phyloP scores from a whole-genome alignment of 257 asterid genomes.

The Solanum piurae region DNA sequence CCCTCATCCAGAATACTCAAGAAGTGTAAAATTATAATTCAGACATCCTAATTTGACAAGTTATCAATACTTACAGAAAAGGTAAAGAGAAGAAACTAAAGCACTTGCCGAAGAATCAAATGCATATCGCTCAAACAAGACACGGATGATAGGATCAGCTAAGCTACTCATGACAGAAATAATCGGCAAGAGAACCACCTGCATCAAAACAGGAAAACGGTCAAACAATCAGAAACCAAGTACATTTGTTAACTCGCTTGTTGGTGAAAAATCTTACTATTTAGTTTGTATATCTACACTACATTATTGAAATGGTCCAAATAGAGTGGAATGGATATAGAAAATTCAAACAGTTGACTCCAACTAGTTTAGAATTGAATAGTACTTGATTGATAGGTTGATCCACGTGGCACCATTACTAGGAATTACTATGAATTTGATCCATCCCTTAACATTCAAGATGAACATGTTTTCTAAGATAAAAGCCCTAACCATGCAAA shows the following conservation, averaged over 20 bases:
- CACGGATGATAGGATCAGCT: slow-evolving; percentile 26
- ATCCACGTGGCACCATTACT: neutral
- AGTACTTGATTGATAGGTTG: neutral
- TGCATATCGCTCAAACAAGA: slow-evolving; percentile 29
- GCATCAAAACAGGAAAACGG: neutral
- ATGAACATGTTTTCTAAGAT: neutral
- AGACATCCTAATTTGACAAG: neutral
- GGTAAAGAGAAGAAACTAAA: slow-evolving; percentile 30
- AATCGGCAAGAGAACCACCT: slow-evolving; percentile 37
- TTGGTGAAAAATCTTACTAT: neutral
- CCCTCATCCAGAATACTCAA: neutral
- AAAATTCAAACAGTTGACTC: neutral
- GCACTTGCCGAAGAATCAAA: slow-evolving; percentile 41
- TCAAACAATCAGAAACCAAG: neutral
- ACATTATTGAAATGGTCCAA: neutral
- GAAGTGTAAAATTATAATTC: neutral
- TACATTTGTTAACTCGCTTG: neutral
- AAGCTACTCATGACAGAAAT: slow-evolving; percentile 21
- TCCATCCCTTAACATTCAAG: neutral
- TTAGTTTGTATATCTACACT: neutral
- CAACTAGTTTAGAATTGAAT: neutral
- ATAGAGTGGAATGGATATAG: neutral
- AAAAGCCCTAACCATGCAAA: slow-evolving; percentile 26
- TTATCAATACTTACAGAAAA: slow-evolving; percentile 18
- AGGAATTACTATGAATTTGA: neutral